Base-by-base conservation (phyloP, 768 basidiomycete species). In the Pleurotus citrinopileatus region DNA sequence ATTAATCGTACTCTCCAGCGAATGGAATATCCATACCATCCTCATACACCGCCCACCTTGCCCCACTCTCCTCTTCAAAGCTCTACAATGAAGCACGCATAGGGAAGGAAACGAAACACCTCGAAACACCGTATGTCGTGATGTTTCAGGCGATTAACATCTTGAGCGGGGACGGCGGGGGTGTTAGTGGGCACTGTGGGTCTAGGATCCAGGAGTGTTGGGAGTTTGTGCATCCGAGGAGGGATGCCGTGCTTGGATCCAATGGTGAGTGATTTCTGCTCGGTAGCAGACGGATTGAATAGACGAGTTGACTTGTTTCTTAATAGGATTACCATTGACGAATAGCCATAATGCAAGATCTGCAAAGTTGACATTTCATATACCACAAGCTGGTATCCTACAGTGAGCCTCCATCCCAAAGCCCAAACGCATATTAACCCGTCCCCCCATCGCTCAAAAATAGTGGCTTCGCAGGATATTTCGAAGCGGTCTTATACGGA, bases 91-190 rank as follows among this genome's bases (percentile, higher is more conserved):
- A 95, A 63, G 92, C 93, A 0, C 75, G 82, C 54, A 73, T 80
- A 0, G 67, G 74, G 50, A 89, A 81, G 62, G 84, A 81, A 57
- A 71, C 81, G 28, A 91, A 90, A 67, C 81, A 84, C 22, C 67
- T 89, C 55, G 97, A 99, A 71, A 98, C 94, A 27, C 96, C 97
- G 0, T 98, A 98, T 62, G 97, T 99, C 15, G 97, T 98, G 57
- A 96, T 98, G 95, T 93, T 99, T 68, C 87, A 92, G 63, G 91
- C 93, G 7, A 89, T 93, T 57, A 95, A 94, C 59, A 79, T 94
- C 55, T 76, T 99, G 37, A 92, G 90, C 54, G 94, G 86, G 6
- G 75, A 89, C 45, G 81, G 87, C 42, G 80, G 80, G 25, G 79
- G 82, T 37, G 60, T 75, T 29, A 74, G 77, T 60, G 84, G 82